Base-by-base conservation (phyloP, 371 early-diverging fungal genomes). In the Mucor irregularis region DNA sequence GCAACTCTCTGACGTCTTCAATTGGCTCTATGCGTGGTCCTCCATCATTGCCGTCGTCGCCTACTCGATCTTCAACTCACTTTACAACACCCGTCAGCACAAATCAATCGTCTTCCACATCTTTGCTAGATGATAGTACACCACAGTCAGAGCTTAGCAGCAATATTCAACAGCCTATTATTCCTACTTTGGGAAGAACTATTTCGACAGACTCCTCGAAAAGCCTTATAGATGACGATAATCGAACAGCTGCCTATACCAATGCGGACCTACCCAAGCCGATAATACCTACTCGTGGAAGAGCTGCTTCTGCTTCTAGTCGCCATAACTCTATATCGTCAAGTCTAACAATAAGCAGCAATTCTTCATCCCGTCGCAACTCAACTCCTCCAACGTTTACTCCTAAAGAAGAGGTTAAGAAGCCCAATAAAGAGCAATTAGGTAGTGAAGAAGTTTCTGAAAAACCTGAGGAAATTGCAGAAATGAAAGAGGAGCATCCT, bases 301-400 rank as follows among this genome's bases (percentile, higher is more conserved):
- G 48, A 43, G 28, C 53, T 17, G 21, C 43, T 17, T 56, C 56
- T 39, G 17, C n/a, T 21, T 48, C 42, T 31, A 2, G 37, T 47
- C 9, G 6, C 3, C 11, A 39, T 33, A 11, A 24, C 42, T 29
- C 5, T 3, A 2, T n/a, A 37, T 14, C 9, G 5, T 28, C 3
- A 26, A 19, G 24, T 43, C 11, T 29, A 40, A 16, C 22, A 17
- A 14, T 30, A 29, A 5, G 47, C 59, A 13, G 42, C 59, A 4
- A 28, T 59, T 19, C 53, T n/a, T n/a, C 59, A 9, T 53, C 52
- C 33, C 37, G 53, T 39, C 59, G 53, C 10, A 46, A 52, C 13
- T 52, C 59, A 5, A 52, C 59, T 0, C 53, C 59, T 16, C 10
- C n/a, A n/a, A n/a, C n/a, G n/a, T n/a, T 26, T 22, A 34, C 44